Percentiles rank a stretch among this genome's conserved stretches.
Evolutionary conservation across 805 yeast genomes (phyloP).

Genomic region (Teunomyces atbi): DNA sequence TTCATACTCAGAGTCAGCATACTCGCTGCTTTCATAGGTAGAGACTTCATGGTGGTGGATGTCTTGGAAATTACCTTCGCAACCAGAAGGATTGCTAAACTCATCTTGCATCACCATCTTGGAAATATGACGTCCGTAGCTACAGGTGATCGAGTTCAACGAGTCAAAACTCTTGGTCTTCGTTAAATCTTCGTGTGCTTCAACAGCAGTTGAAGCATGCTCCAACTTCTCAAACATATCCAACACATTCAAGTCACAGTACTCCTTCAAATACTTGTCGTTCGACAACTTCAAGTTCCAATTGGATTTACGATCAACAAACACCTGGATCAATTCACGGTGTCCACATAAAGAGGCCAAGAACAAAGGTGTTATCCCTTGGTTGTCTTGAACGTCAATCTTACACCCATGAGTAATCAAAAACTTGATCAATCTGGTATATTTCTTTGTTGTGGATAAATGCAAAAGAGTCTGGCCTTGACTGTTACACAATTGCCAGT

Average conservation of each 20-base stretch:
- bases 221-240: conserved; percentile 36
- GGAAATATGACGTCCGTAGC: conserved; percentile 40
- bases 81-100: not conserved
- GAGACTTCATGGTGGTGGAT: not conserved
- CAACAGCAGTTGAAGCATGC: conserved; percentile 9
- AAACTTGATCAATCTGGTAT: conserved; percentile 56
- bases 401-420: conserved; percentile 67
- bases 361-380: conserved; percentile 86
- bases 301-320: conserved; percentile 65
- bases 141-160: conserved; percentile 36
- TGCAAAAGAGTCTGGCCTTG: conserved; percentile 91
- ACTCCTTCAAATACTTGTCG: conserved; percentile 43
- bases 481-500: conserved; percentile 75
- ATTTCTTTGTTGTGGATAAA: conserved; percentile 76
- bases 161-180: conserved; percentile 39
- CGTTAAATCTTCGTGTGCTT: conserved; percentile 17
- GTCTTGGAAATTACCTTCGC: not conserved
- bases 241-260: conserved; percentile 44
- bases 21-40: conserved; percentile 16
- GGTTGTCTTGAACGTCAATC: conserved; percentile 69
- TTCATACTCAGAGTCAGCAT: conserved; percentile 36
- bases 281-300: conserved; percentile 49
- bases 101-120: conserved; percentile 32
- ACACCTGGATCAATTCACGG: conserved; percentile 58
- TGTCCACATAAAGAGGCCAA: conserved; percentile 79